Evolutionary conservation across 768 basidiomycete genomes (phyloP).

Genomic region (Polyporus arcularius): DNA sequence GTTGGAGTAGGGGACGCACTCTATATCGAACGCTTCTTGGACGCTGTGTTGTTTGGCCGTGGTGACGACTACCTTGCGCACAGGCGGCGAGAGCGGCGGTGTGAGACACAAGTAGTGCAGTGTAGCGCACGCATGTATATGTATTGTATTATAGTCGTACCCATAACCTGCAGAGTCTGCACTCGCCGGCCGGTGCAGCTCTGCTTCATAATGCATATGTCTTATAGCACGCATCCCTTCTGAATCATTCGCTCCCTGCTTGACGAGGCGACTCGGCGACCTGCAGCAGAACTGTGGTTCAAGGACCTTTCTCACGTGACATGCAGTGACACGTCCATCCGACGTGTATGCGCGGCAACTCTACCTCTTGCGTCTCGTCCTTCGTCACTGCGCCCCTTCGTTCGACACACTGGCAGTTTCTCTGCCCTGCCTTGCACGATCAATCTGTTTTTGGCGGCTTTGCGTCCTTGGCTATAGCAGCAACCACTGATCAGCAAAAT

Average conservation of each 20-base stretch:
- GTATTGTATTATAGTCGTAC: not conserved
- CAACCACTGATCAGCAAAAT: slow-evolving; percentile 34
- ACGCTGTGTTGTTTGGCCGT: not conserved
- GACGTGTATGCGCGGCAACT: too few species aligned
- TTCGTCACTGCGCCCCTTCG: not conserved
- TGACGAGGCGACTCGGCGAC: too few species aligned
- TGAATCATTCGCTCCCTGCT: not conserved
- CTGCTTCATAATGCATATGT: not conserved
- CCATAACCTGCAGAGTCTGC: not conserved
- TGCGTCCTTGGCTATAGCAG: not conserved
- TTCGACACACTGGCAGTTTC: not conserved
- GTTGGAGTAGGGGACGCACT: not conserved
- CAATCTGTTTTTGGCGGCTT: not conserved
- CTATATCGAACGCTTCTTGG: not conserved
- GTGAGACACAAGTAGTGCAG: not conserved
- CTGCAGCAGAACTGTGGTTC: too few species aligned
- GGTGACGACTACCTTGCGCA: not conserved
- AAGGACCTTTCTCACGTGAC: not conserved
- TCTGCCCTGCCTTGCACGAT: not conserved
- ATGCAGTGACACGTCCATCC: not conserved
- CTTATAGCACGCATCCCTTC: not conserved
- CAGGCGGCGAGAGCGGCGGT: not conserved
- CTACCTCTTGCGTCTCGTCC: too few species aligned
- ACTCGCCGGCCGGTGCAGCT: not conserved
- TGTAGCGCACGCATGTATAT: not conserved